Conservation (phyloP, 306 rosid genomes). For the Trifolium fragiferum region DNA sequence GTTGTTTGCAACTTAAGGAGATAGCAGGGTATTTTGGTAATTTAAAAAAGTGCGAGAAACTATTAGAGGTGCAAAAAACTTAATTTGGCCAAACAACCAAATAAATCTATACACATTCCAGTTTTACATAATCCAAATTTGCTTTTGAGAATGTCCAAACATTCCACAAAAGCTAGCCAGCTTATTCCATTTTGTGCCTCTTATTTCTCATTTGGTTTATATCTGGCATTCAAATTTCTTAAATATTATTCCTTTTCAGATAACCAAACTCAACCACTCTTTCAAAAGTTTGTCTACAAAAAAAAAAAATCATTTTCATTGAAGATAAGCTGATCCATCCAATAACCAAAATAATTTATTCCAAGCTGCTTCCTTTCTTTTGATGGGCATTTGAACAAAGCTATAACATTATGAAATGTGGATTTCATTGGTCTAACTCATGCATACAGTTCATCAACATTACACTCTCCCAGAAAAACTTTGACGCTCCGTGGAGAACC, state of each 20-base stretch:
- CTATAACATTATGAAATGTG: conserved; percentile 17
- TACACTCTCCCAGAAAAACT: conserved; percentile 82
- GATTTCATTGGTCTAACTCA: conserved; percentile 41
- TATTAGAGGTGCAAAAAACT: too few relatives aligned
- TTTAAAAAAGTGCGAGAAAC: too few relatives aligned
- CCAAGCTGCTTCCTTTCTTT: conserved; percentile 39
- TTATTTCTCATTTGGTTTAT: not conserved
- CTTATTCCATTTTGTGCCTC: conserved; percentile 19
- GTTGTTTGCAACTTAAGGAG: too few relatives aligned
- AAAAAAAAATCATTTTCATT: conserved; percentile 19
- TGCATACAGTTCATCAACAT: conserved; percentile 62
- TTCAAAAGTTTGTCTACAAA: conserved; percentile 11
- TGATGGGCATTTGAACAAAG: conserved; percentile 39
- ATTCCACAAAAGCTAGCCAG: conserved; percentile 10
- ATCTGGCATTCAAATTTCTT: not conserved
- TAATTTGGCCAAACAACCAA: not conserved
- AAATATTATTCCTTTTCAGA: conserved; percentile 25
- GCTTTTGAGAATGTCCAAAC: conserved; percentile 7
- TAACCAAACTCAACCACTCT: conserved; percentile 35
- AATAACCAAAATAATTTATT: conserved; percentile 43
- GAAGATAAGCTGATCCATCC: conserved; percentile 29
- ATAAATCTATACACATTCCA: conserved; percentile 8
- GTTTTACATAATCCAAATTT: not conserved
- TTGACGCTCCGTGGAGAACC: conserved; percentile 86
- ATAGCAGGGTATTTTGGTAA: too few relatives aligned